These are phyloP conservation scores for Physcomitrellopsis africana DNA, from an alignment of 225 moss, liverwort and hornwort species.

Conservation along the genomic window DNA sequence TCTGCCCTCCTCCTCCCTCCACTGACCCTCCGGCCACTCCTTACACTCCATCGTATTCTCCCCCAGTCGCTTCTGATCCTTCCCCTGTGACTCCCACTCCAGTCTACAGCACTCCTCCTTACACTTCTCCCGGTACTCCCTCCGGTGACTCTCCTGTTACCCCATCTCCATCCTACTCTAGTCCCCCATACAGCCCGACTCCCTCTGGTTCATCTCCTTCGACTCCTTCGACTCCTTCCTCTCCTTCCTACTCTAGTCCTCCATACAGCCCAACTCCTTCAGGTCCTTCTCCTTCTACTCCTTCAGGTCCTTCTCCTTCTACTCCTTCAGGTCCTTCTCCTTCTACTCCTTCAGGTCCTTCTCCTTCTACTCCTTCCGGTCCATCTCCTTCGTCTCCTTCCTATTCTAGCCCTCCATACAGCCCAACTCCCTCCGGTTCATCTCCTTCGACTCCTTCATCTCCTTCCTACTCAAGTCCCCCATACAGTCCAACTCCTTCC, in stretches of 20 bases:
- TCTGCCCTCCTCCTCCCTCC: slow-evolving; percentile 25
- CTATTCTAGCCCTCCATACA: neutral
- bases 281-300: neutral
- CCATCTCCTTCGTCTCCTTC: slow-evolving; percentile 6
- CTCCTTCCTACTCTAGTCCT: neutral
- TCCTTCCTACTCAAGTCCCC: neutral
- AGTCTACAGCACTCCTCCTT: neutral
- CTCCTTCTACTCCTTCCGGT: slow-evolving; percentile 6
- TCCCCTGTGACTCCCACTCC: slow-evolving; percentile 9
- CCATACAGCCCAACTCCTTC: slow-evolving; percentile 24
- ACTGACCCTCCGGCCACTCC: neutral
- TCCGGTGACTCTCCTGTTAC: slow-evolving; percentile 2
- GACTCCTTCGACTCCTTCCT: neutral
- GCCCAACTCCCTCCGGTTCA: neutral
- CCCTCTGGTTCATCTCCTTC: slow-evolving; percentile 2
- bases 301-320: neutral
- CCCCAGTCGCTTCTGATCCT: neutral
- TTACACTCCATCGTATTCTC: slow-evolving; percentile 20
- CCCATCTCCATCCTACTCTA: neutral
- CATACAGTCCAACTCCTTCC: neutral
- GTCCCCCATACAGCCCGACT: neutral
- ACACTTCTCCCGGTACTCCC: neutral
- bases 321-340: slow-evolving; percentile 6
- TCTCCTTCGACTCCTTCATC: neutral
- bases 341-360: neutral